Percentiles rank a stretch among this genome's conserved stretches.
Conservation (phyloP, 2,329 filamentous ascomycete species). For the Fusarium sp. region DNA sequence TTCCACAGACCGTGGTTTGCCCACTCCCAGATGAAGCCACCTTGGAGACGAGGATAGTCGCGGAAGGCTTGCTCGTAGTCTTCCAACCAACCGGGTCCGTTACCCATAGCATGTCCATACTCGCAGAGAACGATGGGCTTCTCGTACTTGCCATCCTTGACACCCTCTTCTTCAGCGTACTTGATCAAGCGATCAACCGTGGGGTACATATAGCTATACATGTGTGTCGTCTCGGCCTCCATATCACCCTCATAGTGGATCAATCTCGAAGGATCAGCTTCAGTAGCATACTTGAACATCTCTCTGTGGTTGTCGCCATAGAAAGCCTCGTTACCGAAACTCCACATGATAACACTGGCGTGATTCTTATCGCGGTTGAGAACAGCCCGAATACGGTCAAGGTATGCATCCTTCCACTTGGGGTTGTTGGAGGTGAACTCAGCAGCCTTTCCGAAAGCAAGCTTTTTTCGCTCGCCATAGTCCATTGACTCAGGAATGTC, state of each 20-base stretch:
- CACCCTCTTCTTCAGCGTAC: constrained; percentile 56
- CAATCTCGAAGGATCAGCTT: constrained; percentile 65
- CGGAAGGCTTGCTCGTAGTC: constrained; percentile 75
- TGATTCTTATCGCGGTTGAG: constrained; percentile 78
- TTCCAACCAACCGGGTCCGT: constrained; percentile 75
- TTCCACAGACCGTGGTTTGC: constrained; percentile 68
- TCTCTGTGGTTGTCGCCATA: constrained; percentile 74
- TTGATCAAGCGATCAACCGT: constrained; percentile 61
- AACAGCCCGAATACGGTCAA: constrained; percentile 73
- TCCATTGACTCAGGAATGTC: constrained; percentile 66
- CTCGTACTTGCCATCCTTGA: constrained; percentile 56
- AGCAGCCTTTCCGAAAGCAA: constrained; percentile 65
- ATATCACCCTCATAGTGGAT: constrained; percentile 76
- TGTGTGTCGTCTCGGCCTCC: constrained; percentile 68
- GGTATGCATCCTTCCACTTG: constrained; percentile 70
- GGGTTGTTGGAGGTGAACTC: constrained; percentile 70
- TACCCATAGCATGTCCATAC: constrained; percentile 76
- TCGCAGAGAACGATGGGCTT: constrained; percentile 71
- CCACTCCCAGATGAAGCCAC: constrained; percentile 76
- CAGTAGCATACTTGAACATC: constrained; percentile 73
- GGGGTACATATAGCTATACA: constrained; percentile 76
- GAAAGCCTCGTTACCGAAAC: constrained; percentile 78
- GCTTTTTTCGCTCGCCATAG: constrained; percentile 68
- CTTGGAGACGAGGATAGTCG: constrained; percentile 69
- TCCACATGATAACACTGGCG: constrained; percentile 77